Base-by-base conservation (phyloP, 805 yeast genomes). In the Metschnikowia bowlesiae region DNA sequence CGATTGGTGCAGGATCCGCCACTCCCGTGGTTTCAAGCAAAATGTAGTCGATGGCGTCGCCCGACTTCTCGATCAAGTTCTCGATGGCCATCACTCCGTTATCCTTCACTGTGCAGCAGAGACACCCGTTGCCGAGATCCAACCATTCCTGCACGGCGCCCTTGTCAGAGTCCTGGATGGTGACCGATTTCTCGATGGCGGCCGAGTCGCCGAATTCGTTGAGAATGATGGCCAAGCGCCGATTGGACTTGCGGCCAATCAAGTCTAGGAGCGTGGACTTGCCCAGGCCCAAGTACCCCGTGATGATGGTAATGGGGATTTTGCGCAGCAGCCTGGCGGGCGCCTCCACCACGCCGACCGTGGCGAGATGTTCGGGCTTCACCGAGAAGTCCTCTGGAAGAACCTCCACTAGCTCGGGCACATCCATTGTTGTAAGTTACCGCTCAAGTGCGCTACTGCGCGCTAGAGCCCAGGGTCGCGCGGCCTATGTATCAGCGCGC, bases 1-100 rank as follows among this genome's bases (percentile, higher is more conserved):
- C 97, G 29, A 94, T 89, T 0, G 98, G 98, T 0, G 91, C 97
- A 0, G 99, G 99, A 63, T 94, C 98, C 0, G 99, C 99, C 13
- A 94, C 78, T 0, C 99, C 99, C 0, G 96, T 89, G 0, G 99
- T 94, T 63, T 94, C 99, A 47, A 94, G 71, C 26, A 94, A 65
- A n/a, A 94, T 90, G 62, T 92, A 87, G 67, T 94, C 99, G 46
- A 92, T 90, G 46, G 78, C 78, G 32, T 81, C 84, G 6, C 84
- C 85, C 32, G 84, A 78, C 47, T 83, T 78, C 31, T 82, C 84
- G 53, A 92, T 83, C 58, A 94, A 78, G 50, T 88, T 81, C 65
- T 94, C 99, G 48, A 94, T 90, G 0, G 99, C 99, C 39, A 86
- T 77, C 1, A 94, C 97, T 4, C 99, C 99, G 49, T 84, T 87